Evolutionary conservation across 2,329 filamentous ascomycete species (phyloP).

Genomic region (Camptophora hylomeconis): DNA sequence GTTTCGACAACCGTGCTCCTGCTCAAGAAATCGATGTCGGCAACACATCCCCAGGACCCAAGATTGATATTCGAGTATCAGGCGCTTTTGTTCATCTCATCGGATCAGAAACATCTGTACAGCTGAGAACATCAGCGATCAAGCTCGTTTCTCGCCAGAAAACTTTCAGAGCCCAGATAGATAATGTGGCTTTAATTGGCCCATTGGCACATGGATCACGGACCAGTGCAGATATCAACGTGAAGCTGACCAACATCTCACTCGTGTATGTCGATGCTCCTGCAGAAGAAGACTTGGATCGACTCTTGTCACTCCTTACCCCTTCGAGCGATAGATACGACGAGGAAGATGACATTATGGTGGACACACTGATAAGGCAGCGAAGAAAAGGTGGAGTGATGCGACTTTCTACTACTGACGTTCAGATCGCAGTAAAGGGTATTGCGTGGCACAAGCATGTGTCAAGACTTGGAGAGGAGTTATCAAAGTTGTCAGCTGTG

Average conservation of each 20-base stretch:
- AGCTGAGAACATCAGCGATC: slow-evolving; percentile 64
- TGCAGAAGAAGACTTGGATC: slow-evolving; percentile 66
- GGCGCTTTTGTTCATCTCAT: slow-evolving; percentile 65
- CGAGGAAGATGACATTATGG: slow-evolving; percentile 81
- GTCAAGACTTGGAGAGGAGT: slow-evolving; percentile 59
- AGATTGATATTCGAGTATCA: slow-evolving; percentile 64
- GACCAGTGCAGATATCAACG: slow-evolving; percentile 46
- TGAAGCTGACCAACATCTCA: slow-evolving; percentile 52
- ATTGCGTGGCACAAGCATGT: slow-evolving; percentile 55
- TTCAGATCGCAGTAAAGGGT: slow-evolving; percentile 50
- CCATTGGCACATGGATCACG: slow-evolving; percentile 32
- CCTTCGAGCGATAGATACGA: slow-evolving; percentile 87
- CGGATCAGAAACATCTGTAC: slow-evolving; percentile 62
- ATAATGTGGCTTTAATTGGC: slow-evolving; percentile 60
- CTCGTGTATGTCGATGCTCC: slow-evolving; percentile 62
- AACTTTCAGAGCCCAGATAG: slow-evolving; percentile 59
- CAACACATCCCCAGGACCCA: slow-evolving; percentile 27
- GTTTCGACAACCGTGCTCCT: slow-evolving; percentile 39
- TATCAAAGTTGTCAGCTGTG: slow-evolving; percentile 71
- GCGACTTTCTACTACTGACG: slow-evolving; percentile 51
- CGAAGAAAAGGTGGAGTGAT: slow-evolving; percentile 75
- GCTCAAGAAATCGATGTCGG: slow-evolving; percentile 15
- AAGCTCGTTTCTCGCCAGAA: slow-evolving; percentile 66
- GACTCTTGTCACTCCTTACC: slow-evolving; percentile 71
- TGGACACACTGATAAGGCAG: slow-evolving; percentile 80